These are phyloP conservation scores for Leccinellum rugosiceps DNA, from an alignment of 768 basidiomycete species.

Conservation along the genomic window DNA sequence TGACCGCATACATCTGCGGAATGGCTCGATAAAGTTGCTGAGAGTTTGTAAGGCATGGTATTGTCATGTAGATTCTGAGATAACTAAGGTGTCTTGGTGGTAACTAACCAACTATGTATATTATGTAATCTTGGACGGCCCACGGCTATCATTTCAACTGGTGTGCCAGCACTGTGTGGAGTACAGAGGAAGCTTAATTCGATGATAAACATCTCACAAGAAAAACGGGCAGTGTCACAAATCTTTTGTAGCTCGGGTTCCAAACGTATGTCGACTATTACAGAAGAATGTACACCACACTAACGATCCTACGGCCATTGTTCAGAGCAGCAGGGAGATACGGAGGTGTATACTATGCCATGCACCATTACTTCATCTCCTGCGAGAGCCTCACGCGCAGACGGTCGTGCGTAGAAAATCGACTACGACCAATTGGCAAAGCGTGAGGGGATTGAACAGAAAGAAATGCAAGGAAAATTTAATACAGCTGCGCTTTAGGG, in stretches of 20 bases:
- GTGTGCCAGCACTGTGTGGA: too few relatives aligned
- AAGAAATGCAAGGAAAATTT: neutral
- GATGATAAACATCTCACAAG: neutral
- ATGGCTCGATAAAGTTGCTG: constrained; percentile 67
- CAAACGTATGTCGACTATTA: neutral
- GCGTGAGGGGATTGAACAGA: constrained; percentile 38
- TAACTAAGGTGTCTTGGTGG: neutral
- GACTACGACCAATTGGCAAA: constrained; percentile 44
- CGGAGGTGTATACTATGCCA: constrained; percentile 84
- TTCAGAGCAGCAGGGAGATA: constrained; percentile 68
- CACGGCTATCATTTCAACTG: too few relatives aligned
- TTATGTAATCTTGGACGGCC: too few relatives aligned
- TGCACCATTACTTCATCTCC: constrained; percentile 90
- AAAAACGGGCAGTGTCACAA: neutral
- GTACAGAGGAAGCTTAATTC: neutral
- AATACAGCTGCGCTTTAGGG: constrained; percentile 33
- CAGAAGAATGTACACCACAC: constrained; percentile 73
- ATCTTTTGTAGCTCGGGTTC: neutral
- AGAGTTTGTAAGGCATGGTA: constrained; percentile 72
- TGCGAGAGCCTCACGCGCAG: constrained; percentile 67
- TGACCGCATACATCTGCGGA: constrained; percentile 61
- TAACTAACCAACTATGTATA: neutral
- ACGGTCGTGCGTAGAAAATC: constrained; percentile 35
- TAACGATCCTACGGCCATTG: constrained; percentile 74
- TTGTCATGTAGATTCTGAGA: neutral